Evolutionary conservation across 495 filamentous ascomycete species (phyloP), one percentile per base, ranked within the genome.

Genomic region (Daldinia concentrica): DNA sequence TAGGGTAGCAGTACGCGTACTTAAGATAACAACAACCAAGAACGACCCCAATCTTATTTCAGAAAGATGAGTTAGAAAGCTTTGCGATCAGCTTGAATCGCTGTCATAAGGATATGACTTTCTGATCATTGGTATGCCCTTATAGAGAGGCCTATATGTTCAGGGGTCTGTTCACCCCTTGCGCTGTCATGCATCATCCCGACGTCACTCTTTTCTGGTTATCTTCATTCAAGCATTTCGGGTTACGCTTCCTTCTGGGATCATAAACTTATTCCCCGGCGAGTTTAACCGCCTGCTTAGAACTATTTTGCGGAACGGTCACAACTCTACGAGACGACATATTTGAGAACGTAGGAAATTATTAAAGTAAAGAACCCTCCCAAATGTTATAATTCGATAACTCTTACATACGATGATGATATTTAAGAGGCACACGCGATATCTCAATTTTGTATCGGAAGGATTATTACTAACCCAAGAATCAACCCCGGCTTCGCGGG

Each of bases 381-480:
- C 7, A n/a, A 24, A 6, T 58, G 14, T 55, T n/a, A 17, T 37
- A 11, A 43, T 43, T 43, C 12, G 8, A 59, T 32, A 19, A 19
- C 22, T 45, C 14, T 60, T 30, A 29, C 57, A 43, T n/a, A 60
- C n/a, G 24, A 43, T 43, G 14, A 37, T 34, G 17, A 19, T 41
- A n/a, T 11, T 9, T 39, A 14, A 43, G 9, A 32, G 11, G 17
- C 15, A 58, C n/a, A 19, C 45, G 50, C 55, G 61, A 61, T 48
- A 64, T 65, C 17, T 65, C 50, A 41, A 55, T 56, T 27, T 48
- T 37, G 55, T 55, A 37, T 36, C 57, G 27, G 61, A 27, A 60
- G 27, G 50, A 61, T 68, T n/a, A 51, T 64, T 61, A 64, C 67
- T 54, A 69, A 64, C 45, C 29, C 64, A 69, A 69, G 43, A 27